Conservation (phyloP, 2,329 filamentous ascomycete genomes). For the Chaetomium strumarium region DNA sequence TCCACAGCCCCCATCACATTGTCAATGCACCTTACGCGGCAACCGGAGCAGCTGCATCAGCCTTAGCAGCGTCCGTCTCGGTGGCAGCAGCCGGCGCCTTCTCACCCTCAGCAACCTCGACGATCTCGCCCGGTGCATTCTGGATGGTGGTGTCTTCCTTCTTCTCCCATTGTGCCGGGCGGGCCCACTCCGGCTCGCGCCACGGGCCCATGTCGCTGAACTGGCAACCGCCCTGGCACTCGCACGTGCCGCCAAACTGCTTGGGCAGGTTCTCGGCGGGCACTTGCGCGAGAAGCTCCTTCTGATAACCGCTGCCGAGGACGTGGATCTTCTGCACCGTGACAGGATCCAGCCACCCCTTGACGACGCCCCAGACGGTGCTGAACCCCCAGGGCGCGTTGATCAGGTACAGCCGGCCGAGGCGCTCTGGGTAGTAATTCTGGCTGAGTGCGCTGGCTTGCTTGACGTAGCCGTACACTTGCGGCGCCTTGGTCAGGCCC, state of each 20-base stretch:
- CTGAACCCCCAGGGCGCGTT: conserved; percentile 97
- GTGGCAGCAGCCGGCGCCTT: conserved; percentile 30
- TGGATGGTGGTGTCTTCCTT: conserved; percentile 40
- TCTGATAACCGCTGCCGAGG: conserved; percentile 73
- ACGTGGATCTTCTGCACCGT: conserved; percentile 96
- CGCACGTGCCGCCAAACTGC: conserved; percentile 76
- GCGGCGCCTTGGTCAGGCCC: conserved; percentile 70
- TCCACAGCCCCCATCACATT: neutral
- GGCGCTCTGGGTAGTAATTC: conserved; percentile 97
- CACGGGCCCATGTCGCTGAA: conserved; percentile 89
- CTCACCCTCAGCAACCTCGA: conserved; percentile 32
- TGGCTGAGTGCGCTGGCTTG: conserved; percentile 85
- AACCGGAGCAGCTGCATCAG: conserved; percentile 15
- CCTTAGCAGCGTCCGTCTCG: conserved; percentile 29
- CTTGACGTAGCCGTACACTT: conserved; percentile 83
- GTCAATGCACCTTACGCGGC: conserved; percentile 24
- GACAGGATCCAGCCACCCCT: conserved; percentile 92
- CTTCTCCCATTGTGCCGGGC: conserved; percentile 60
- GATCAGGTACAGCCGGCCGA: conserved; percentile 95
- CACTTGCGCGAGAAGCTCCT: conserved; percentile 77
- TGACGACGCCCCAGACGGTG: conserved; percentile 76
- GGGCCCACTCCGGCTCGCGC: conserved; percentile 64
- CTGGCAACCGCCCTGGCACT: conserved; percentile 75
- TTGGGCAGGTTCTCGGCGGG: conserved; percentile 85
- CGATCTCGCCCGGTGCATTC: conserved; percentile 23